Evolutionary conservation across 192 early-diverging fungal genomes (phyloP).

Genomic region (Borealophlyctis nickersoniae): DNA sequence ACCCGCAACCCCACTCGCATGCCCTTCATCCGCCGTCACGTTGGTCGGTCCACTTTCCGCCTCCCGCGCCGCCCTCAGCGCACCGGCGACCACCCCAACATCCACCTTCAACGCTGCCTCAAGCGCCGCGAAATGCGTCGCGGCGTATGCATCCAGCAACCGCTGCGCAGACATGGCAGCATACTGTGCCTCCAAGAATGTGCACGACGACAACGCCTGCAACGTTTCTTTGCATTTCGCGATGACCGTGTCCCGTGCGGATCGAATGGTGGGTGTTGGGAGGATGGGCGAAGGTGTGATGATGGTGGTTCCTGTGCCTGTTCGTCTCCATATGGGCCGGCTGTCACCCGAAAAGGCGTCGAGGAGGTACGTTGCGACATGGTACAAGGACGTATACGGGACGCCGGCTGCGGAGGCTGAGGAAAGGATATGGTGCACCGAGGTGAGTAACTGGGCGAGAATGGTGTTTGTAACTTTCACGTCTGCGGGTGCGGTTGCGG

Average conservation of each 20-base stretch:
- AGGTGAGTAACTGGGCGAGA: not conserved
- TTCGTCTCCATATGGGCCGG: conserved; percentile 10
- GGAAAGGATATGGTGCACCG: not conserved
- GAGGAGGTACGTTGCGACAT: not conserved
- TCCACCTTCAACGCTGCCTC: conserved; percentile 25
- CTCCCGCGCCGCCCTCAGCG: not conserved
- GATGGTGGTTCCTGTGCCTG: not conserved
- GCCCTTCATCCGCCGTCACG: not conserved
- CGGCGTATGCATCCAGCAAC: conserved; percentile 34
- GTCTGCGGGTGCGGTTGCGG: not conserved
- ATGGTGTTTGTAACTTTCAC: not conserved
- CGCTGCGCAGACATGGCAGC: conserved; percentile 27
- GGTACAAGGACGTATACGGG: not conserved
- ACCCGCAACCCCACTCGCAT: not conserved
- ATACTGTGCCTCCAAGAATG: conserved; percentile 25
- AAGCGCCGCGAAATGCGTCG: conserved; percentile 33
- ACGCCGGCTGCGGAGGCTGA: not conserved
- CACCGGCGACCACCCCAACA: conserved; percentile 16
- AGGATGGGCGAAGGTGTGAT: not conserved
- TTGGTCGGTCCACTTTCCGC: too few relatives aligned
- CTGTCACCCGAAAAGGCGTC: conserved; percentile 12
- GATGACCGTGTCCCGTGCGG: conserved; percentile 2
- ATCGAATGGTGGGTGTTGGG: not conserved
- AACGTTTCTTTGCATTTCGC: conserved; percentile 8
- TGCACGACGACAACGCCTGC: conserved; percentile 8